Evolutionary conservation across 257 asterid species (phyloP), one percentile per base, ranked within the genome.

Genomic region (Ilex aquifolium): DNA sequence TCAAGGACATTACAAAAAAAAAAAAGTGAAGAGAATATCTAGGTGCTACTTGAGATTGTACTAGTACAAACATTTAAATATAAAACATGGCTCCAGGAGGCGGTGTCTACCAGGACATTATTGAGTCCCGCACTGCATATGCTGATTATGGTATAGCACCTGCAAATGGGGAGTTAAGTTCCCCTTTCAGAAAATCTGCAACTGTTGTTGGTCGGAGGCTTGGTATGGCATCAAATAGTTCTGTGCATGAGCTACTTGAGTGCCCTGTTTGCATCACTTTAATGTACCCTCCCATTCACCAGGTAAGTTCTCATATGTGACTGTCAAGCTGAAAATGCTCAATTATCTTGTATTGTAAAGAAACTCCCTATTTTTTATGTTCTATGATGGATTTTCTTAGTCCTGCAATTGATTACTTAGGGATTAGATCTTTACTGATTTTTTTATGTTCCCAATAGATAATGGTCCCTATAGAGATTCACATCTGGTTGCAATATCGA

Each of bases 271-370:
- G 91, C 70, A 64, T 83, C 77, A 78, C 80, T 70, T 73, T 76
- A 49, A 85, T 88, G 91, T 81, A 83, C 77, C 94, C 94, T 50
- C 96, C 94, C 29, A 88, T 88, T 76, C 94, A 79, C 75, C 94
- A 88, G 86, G 95, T 85, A 81, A 44, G 67, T 69, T 73, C 29
- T 64, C 72, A 42, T 36, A n/a, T 44, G 1, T 39, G 42, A 36
- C 42, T 36, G 42, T 4, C 7, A 36, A 36, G 42, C 42, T 36
- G 42, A 36, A 36, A 36, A 36, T 36, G 42, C 42, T 36, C 42
- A 0, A 36, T 4, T 4, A 0, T 36, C 42, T 36, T 8, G 8
- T 36, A 21, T 21, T 21, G 27, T 21, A 21, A 21, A 21, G 27
- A 21, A 21, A 21, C 27, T 21, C 27, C 27, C 27, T 21, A 21